Percentiles rank a stretch among this genome's conserved stretches.
Conservation (phyloP, 768 basidiomycete species). For the Rhodocollybia butyracea region DNA sequence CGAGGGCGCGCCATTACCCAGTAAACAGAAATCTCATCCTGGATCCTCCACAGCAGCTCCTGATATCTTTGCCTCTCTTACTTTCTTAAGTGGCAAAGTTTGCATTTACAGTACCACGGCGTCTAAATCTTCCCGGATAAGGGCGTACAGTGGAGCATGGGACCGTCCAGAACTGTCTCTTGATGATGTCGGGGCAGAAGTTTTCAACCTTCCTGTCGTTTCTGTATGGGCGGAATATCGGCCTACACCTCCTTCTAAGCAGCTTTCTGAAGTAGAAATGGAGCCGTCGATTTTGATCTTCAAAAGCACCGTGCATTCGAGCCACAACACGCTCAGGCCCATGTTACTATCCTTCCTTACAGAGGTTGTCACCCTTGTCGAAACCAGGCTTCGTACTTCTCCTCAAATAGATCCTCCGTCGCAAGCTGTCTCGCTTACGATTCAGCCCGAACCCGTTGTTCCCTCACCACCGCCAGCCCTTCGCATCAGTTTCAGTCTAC, state of each 20-base stretch:
- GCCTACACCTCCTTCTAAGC: constrained; percentile 46
- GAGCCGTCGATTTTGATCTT: constrained; percentile 70
- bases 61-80: constrained; percentile 54
- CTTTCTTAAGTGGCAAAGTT: constrained; percentile 84
- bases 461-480: constrained; percentile 36
- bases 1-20: constrained; percentile 23
- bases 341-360: constrained; percentile 83
- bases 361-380: constrained; percentile 67
- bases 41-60: constrained; percentile 22
- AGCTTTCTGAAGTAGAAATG: constrained; percentile 23
- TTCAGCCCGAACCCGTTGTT: neutral
- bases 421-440: neutral
- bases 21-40: constrained; percentile 13
- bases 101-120: constrained; percentile 58
- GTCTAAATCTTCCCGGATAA: constrained; percentile 35
- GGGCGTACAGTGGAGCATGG: constrained; percentile 29
- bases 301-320: constrained; percentile 87
- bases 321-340: constrained; percentile 80
- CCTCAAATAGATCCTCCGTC: constrained; percentile 22
- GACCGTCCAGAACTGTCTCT: constrained; percentile 53
- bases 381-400: constrained; percentile 61
- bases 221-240: constrained; percentile 85
- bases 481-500: constrained; percentile 81
- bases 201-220: constrained; percentile 71
- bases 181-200: constrained; percentile 53